Conservation (phyloP, 768 basidiomycete genomes). For the Pseudohyphozyma bogoriensis region DNA sequence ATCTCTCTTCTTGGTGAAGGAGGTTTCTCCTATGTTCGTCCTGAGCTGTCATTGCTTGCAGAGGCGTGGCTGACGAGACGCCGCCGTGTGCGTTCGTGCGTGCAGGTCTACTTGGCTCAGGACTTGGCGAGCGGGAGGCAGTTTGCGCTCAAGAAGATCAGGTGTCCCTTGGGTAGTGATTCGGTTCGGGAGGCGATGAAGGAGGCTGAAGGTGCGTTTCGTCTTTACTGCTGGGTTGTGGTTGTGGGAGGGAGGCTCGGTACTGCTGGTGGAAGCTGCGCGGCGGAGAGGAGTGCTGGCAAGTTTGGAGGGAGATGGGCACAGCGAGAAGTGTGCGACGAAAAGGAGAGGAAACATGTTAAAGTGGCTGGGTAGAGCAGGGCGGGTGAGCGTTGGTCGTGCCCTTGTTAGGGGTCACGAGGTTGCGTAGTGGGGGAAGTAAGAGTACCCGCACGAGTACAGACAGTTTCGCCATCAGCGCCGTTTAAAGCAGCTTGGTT, state of each 20-base stretch:
- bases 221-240: background rate
- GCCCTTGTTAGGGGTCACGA: no score
- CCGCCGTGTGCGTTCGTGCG: background rate
- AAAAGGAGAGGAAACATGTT: no score
- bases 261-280: no score
- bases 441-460: no score
- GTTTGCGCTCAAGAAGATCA: slow-evolving; percentile 94
- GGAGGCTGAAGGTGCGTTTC: slow-evolving; percentile 42
- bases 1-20: slow-evolving; percentile 90
- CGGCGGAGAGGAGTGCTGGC: background rate
- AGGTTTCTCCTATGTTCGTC: slow-evolving; percentile 84
- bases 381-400: no score
- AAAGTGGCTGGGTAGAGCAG: no score
- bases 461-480: no score
- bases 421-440: no score
- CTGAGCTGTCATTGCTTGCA: slow-evolving; percentile 31
- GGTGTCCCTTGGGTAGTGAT: slow-evolving; percentile 78
- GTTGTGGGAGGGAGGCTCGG: background rate
- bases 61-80: background rate
- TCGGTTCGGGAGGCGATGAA: slow-evolving; percentile 54
- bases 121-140: slow-evolving; percentile 51
- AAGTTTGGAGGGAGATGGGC: no score
- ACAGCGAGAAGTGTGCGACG: no score
- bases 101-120: slow-evolving; percentile 30
- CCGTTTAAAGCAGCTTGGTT: no score